These are phyloP conservation scores for Dimocarpus longan DNA, from an alignment of 345 rosid species.

Conservation along the genomic window DNA sequence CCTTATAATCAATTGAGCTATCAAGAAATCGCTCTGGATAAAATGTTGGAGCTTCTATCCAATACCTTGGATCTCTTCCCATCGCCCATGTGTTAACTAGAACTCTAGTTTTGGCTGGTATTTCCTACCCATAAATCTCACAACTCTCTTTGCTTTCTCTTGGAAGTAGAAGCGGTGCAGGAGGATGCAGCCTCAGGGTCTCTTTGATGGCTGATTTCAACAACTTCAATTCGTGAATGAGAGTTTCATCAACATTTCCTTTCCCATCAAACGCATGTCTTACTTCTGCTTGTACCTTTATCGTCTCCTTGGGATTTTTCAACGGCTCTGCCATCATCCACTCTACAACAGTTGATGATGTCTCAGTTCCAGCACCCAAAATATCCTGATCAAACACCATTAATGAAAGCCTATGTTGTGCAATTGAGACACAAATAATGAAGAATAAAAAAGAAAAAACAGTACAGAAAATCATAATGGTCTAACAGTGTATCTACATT, in stretches of 20 bases:
- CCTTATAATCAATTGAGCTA: constrained; percentile 20
- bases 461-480: constrained; percentile 16
- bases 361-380: not conserved
- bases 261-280: constrained; percentile 2
- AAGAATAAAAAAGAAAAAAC: not conserved
- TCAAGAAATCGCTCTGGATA: constrained; percentile 26
- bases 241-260: constrained; percentile 9
- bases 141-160: constrained; percentile 9
- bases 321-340: constrained; percentile 30
- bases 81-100: constrained; percentile 19
- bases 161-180: constrained; percentile 3
- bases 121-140: constrained; percentile 12
- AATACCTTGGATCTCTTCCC: constrained; percentile 26
- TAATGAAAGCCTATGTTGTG: not conserved
- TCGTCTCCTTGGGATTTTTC: constrained; percentile 21
- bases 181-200: constrained; percentile 22
- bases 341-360: constrained; percentile 17
- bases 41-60: constrained; percentile 16
- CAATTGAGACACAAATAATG: too few species aligned
- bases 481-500: too few species aligned
- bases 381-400: too few species aligned
- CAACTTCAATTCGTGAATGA: constrained; percentile 16
- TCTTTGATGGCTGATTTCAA: constrained; percentile 20
- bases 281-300: constrained; percentile 17
- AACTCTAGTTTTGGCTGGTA: constrained; percentile 24